Evolutionary conservation across 1,139 yeast genomes (phyloP).

Genomic region (Kodamaea suecica): DNA sequence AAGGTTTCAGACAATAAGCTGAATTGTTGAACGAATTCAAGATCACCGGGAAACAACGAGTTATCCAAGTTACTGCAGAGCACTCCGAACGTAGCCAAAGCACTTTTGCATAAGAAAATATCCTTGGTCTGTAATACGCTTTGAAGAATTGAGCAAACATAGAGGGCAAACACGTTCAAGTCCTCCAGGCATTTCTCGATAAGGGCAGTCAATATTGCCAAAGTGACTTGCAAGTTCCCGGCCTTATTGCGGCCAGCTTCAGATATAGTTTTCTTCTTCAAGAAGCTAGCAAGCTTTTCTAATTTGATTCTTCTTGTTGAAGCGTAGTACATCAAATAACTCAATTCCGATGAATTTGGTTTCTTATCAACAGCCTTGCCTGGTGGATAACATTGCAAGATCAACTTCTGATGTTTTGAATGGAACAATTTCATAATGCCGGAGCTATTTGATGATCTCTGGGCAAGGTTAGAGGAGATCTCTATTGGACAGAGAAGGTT

Average conservation of each 20-base stretch:
- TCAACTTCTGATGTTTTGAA: slow-evolving; percentile 87
- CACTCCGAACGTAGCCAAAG: slow-evolving; percentile 49
- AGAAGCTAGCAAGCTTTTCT: slow-evolving; percentile 75
- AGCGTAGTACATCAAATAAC: slow-evolving; percentile 87
- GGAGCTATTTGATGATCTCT: too few relatives aligned
- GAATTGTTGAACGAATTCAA: slow-evolving; percentile 53
- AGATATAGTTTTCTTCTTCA: slow-evolving; percentile 58
- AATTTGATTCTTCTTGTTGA: slow-evolving; percentile 84
- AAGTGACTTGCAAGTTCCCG: slow-evolving; percentile 82
- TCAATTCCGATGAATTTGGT: slow-evolving; percentile 88
- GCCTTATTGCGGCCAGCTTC: slow-evolving; percentile 63
- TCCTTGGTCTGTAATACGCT: slow-evolving; percentile 50
- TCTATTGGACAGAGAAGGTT: too few relatives aligned
- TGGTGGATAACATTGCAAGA: slow-evolving; percentile 89
- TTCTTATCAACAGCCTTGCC: slow-evolving; percentile 82
- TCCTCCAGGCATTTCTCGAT: slow-evolving; percentile 78
- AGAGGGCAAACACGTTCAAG: slow-evolving; percentile 73
- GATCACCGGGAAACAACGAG: slow-evolving; percentile 70
- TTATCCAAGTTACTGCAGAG: slow-evolving; percentile 67
- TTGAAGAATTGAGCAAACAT: slow-evolving; percentile 49
- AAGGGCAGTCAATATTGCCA: slow-evolving; percentile 65
- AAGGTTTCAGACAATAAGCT: slow-evolving; percentile 38
- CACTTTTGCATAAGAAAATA: slow-evolving; percentile 52
- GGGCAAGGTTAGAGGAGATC: too few relatives aligned
- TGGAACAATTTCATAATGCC: slow-evolving; percentile 34